A percentile compares a stretch with the other conserved stretches of the same genome.
Evolutionary conservation across 768 basidiomycete species (phyloP).

Genomic region (Tricholoma furcatifolium): DNA sequence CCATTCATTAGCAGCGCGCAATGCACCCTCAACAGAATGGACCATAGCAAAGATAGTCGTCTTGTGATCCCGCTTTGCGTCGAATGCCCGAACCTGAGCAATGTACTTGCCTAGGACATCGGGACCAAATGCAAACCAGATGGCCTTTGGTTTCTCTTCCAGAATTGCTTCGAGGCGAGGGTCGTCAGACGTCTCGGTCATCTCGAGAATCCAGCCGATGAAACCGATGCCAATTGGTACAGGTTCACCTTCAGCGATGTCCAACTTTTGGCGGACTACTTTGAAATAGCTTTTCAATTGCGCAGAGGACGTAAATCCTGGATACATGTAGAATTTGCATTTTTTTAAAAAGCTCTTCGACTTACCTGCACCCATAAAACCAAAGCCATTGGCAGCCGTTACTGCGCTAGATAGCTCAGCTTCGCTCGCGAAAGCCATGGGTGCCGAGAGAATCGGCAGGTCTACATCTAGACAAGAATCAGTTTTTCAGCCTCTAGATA

Average conservation of each 20-base stretch:
- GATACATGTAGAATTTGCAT: background rate
- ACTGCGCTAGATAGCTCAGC: constrained; percentile 39
- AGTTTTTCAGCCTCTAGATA: background rate
- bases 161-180: constrained; percentile 41
- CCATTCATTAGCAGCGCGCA: constrained; percentile 44
- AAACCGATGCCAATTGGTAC: constrained; percentile 59
- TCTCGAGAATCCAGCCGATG: constrained; percentile 53
- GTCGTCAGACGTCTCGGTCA: constrained; percentile 29
- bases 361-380: constrained; percentile 50
- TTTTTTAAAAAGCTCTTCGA: constrained; percentile 16
- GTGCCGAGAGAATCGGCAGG: constrained; percentile 52
- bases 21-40: constrained; percentile 47
- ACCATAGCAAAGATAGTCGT: constrained; percentile 56
- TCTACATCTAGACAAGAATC: constrained; percentile 31
- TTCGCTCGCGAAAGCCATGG: constrained; percentile 48
- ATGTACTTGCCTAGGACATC: constrained; percentile 50
- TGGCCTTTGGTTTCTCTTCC: constrained; percentile 42
- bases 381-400: constrained; percentile 52
- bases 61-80: constrained; percentile 34
- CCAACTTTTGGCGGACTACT: constrained; percentile 32
- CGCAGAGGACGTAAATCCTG: constrained; percentile 35
- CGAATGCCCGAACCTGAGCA: constrained; percentile 39
- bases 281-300: constrained; percentile 37
- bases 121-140: constrained; percentile 64
- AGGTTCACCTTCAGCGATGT: constrained; percentile 23